Conservation (phyloP, 345 rosid genomes). For the Boechera retrofracta region DNA sequence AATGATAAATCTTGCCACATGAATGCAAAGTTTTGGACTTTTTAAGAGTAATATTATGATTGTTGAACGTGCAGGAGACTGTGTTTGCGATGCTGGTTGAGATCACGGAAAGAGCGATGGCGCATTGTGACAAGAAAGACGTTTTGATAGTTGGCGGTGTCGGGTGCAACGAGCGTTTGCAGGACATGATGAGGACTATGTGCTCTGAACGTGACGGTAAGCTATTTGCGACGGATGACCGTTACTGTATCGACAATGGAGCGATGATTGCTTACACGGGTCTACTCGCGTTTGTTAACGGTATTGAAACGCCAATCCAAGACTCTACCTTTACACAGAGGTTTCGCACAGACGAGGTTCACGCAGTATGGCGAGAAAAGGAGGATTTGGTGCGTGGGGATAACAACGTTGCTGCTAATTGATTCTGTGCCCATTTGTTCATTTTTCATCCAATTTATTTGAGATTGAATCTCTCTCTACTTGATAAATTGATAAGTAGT, state of each 20-base stretch:
- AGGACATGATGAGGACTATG: slow-evolving; percentile 98
- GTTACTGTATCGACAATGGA: slow-evolving; percentile 94
- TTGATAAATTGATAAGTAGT: not conserved
- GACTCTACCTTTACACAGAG: slow-evolving; percentile 91
- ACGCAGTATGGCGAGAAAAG: slow-evolving; percentile 86
- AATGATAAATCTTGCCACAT: not conserved
- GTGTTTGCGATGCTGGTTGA: slow-evolving; percentile 95
- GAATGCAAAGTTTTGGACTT: slow-evolving; percentile 5
- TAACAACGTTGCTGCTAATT: slow-evolving; percentile 4
- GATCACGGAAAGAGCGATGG: slow-evolving; percentile 97
- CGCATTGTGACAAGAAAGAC: slow-evolving; percentile 91
- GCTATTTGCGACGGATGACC: slow-evolving; percentile 85
- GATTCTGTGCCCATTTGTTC: slow-evolving; percentile 5
- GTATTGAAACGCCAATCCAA: slow-evolving; percentile 69
- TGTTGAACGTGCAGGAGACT: slow-evolving; percentile 62
- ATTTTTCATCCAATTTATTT: slow-evolving; percentile 3
- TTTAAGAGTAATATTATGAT: not conserved
- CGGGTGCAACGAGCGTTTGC: slow-evolving; percentile 94
- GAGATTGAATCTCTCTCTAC: slow-evolving; percentile 10
- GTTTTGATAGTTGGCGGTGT: slow-evolving; percentile 95
- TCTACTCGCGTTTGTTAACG: slow-evolving; percentile 78
- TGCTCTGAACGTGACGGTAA: slow-evolving; percentile 83
- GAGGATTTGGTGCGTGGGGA: slow-evolving; percentile 34
- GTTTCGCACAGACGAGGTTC: slow-evolving; percentile 94
- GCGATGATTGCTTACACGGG: slow-evolving; percentile 99